Evolutionary conservation across 192 early-diverging fungal genomes (phyloP), one percentile per base, ranked within the genome.

Genomic region (Umbelopsis sp.): DNA sequence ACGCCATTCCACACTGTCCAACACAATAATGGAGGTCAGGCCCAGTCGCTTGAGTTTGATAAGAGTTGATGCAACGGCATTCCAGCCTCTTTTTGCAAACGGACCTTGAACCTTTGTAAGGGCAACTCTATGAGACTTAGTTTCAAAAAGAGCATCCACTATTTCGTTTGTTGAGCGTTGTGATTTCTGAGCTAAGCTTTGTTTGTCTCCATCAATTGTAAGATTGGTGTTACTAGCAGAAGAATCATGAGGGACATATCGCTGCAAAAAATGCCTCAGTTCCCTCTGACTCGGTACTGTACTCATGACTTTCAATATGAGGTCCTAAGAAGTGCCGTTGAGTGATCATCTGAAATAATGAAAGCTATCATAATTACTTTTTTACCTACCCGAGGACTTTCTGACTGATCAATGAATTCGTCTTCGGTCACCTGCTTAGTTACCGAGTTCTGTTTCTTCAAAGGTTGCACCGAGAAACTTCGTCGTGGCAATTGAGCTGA

Each of bases 31-130:
- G 10, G 89, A 86, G 65, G 81, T 81, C 24, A 93, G 66, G 0
- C 91, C 92, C 12, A 93, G 77, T 62, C 86, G 77, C 67, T 89
- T 87, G 21, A 92, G 75, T 26, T 91, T 88, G 12, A 88, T 83
- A 14, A 93, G 75, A 2, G 89, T 90, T 9, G 69, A 78, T 17
- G 84, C 85, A 16, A 90, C 77, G 12, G 66, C 54, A 10, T 62
- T 44, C 54, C 87, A 77, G 10, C 78, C 72, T 5, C 51, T 69
- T 41, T 81, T 66, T 1, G 78, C 73, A 54, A 90, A 85, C 0
- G 82, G 80, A 5, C 82, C 79, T 54, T 87, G 79, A 0, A 92
- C 65, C 44, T 86, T 88, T 26, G 89, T 86, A 14, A 92, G 59
- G 3, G 88, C 88, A 4, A 92, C 45, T 67, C 89, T 87, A 22